These are phyloP conservation scores for Crassisporium funariophilum DNA, from an alignment of 768 basidiomycete species.

Conservation along the genomic window DNA sequence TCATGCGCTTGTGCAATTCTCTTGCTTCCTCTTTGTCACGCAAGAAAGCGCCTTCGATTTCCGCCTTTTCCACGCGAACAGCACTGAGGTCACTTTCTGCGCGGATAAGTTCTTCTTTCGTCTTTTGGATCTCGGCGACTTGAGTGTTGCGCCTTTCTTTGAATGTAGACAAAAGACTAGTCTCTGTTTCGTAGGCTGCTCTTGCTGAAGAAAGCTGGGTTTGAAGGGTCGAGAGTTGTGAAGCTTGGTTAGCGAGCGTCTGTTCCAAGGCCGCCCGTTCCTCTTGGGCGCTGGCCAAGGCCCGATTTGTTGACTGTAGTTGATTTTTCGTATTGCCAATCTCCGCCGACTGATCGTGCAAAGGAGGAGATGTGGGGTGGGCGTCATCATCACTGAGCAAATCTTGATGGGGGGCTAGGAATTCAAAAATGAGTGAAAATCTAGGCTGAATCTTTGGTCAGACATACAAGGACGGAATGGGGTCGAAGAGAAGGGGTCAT, in stretches of 20 bases:
- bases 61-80: conserved; percentile 84
- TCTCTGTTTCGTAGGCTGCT: conserved; percentile 85
- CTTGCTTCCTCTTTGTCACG: conserved; percentile 95
- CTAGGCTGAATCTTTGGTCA: not conserved
- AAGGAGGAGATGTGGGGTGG: conserved; percentile 46
- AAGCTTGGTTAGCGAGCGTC: conserved; percentile 64
- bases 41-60: conserved; percentile 83
- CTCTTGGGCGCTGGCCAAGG: conserved; percentile 62
- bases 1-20: conserved; percentile 82
- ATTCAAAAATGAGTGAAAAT: not conserved
- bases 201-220: conserved; percentile 83
- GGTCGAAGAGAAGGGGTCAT: conserved; percentile 56
- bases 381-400: conserved; percentile 80
- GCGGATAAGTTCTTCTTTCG: conserved; percentile 77
- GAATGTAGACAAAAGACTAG: conserved; percentile 62
- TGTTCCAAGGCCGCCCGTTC: conserved; percentile 71
- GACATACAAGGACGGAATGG: conserved; percentile 32
- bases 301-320: conserved; percentile 74
- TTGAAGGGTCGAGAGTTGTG: conserved; percentile 78
- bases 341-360: conserved; percentile 79
- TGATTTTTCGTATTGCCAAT: conserved; percentile 90
- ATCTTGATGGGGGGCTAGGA: conserved; percentile 40
- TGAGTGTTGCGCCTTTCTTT: conserved; percentile 72
- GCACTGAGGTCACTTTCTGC: conserved; percentile 93
- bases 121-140: conserved; percentile 67